A percentile compares a stretch with the other conserved stretches of the same genome.
Evolutionary conservation across 352 stramenopile species (phyloP).

Genomic region (Globisporangium paroecandrum): DNA sequence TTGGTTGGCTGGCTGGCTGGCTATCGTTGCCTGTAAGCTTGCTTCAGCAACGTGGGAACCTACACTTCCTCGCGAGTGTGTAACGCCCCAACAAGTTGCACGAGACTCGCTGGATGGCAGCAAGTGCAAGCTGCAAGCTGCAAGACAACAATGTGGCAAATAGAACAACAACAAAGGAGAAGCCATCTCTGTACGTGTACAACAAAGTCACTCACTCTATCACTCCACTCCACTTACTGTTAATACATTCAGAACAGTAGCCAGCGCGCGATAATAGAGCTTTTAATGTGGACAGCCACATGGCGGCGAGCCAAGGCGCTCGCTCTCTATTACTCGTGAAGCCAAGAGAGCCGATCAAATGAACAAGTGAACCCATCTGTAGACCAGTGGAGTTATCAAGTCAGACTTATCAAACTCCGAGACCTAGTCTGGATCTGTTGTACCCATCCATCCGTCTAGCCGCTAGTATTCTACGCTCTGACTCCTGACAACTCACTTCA

Average conservation of each 20-base stretch:
- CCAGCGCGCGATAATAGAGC: not conserved
- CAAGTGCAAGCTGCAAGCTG: not conserved
- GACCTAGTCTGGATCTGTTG: not conserved
- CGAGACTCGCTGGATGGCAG: not conserved
- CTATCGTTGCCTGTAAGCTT: not conserved
- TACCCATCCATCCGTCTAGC: slow-evolving; percentile 8
- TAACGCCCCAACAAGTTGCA: not conserved
- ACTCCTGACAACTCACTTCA: slow-evolving; percentile 4
- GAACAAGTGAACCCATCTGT: not conserved
- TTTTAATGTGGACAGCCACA: slow-evolving; percentile 1
- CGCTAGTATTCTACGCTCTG: not conserved
- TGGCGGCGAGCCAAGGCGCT: not conserved
- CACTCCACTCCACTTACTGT: not conserved
- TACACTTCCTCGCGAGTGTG: not conserved
- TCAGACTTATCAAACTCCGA: not conserved
- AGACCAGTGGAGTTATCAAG: not conserved
- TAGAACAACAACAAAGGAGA: not conserved
- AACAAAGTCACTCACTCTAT: not conserved
- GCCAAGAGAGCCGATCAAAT: not conserved
- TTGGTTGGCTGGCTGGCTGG: not conserved
- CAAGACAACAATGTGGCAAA: not conserved
- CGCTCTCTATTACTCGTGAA: not conserved
- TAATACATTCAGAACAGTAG: not conserved
- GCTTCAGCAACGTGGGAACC: not conserved
- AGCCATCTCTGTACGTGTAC: not conserved